Evolutionary conservation across 2,329 filamentous ascomycete genomes (phyloP).

Genomic region (Lachnellula occidentalis): DNA sequence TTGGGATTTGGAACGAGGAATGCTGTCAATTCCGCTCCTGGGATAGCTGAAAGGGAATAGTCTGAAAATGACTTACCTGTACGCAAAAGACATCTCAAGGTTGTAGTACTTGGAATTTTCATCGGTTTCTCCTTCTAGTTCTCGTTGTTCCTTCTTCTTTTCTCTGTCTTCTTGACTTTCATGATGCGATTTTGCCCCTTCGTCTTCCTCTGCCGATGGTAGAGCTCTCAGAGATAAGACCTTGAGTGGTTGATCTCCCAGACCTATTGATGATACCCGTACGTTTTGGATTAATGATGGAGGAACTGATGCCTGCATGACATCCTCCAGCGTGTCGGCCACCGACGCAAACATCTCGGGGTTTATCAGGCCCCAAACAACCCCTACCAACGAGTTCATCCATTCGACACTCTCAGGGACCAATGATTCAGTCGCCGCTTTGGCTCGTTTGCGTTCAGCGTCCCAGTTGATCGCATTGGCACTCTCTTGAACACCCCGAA

Average conservation of each 20-base stretch:
- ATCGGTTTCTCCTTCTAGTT: constrained; percentile 17
- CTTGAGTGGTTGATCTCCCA: constrained; percentile 18
- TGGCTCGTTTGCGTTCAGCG: constrained; percentile 13
- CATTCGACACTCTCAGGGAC: constrained; percentile 19
- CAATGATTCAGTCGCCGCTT: constrained; percentile 15
- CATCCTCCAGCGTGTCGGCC: constrained; percentile 19
- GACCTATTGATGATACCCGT: constrained; percentile 15
- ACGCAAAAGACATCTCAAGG: constrained; percentile 17
- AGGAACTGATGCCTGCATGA: constrained; percentile 21
- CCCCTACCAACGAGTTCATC: constrained; percentile 18
- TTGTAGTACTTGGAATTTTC: constrained; percentile 16
- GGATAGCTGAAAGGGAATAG: too few relatives aligned
- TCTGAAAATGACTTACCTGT: too few relatives aligned
- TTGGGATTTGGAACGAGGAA: too few relatives aligned
- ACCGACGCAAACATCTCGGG: constrained; percentile 21
- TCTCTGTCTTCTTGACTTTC: constrained; percentile 12
- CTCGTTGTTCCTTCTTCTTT: constrained; percentile 13
- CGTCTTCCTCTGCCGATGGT: constrained; percentile 16
- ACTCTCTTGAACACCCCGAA: constrained; percentile 17
- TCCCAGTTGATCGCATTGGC: constrained; percentile 21
- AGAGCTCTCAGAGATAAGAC: constrained; percentile 15
- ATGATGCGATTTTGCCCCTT: constrained; percentile 5
- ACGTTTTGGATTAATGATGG: constrained; percentile 18
- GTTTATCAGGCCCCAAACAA: constrained; percentile 18
- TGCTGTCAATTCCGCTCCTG: too few relatives aligned